Evolutionary conservation across 2,329 filamentous ascomycete genomes (phyloP).

Genomic region (Paecilomyces variotii): DNA sequence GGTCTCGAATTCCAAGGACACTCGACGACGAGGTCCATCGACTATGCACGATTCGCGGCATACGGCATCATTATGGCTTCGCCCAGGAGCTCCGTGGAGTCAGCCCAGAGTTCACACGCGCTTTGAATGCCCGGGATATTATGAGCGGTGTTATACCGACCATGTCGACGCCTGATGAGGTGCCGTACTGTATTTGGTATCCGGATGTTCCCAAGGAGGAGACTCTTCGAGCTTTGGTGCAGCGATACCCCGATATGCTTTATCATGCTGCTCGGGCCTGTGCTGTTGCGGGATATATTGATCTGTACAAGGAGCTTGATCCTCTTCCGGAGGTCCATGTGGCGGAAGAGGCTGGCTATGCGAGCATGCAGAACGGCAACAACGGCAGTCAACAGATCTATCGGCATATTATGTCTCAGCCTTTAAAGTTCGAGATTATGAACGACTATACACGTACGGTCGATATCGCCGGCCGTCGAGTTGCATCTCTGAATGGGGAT

Average conservation of each 20-base stretch:
- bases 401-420: constrained; percentile 20
- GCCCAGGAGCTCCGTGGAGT: background rate
- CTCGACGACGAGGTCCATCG: no score
- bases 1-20: no score
- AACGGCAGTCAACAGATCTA: constrained; percentile 19
- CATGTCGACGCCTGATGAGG: constrained; percentile 1
- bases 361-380: constrained; percentile 9
- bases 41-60: background rate
- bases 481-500: constrained; percentile 25
- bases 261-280: constrained; percentile 36
- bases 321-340: constrained; percentile 33
- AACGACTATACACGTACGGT: constrained; percentile 24
- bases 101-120: constrained; percentile 6
- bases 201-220: constrained; percentile 4
- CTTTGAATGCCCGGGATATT: constrained; percentile 6
- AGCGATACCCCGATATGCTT: constrained; percentile 16
- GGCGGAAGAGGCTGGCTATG: constrained; percentile 31
- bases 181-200: constrained; percentile 11
- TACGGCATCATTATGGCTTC: background rate
- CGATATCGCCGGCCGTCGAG: constrained; percentile 10
- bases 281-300: constrained; percentile 30
- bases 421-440: constrained; percentile 25
- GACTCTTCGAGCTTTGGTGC: constrained; percentile 3
- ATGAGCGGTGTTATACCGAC: constrained; percentile 9
- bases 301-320: constrained; percentile 29